Evolutionary conservation across 306 rosid genomes (phyloP), one percentile per base, ranked within the genome.

Genomic region (Casuarina equisetifolia): DNA sequence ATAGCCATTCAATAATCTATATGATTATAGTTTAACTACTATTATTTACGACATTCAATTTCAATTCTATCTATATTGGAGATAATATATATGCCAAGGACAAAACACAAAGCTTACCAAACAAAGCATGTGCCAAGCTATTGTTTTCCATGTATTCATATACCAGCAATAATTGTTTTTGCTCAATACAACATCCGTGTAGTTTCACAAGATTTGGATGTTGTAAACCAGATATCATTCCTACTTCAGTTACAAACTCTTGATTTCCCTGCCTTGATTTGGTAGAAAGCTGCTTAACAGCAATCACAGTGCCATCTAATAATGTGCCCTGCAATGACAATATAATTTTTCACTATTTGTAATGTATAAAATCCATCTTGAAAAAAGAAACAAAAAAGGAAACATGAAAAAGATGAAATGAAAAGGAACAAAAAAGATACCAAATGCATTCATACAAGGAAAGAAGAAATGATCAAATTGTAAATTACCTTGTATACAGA

Each of bases 111-210:
- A n/a, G 76, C 90, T 87, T 83, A 87, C 94, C 80, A 80, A 85
- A 90, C 73, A 90, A 80, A 63, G 90, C 84, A 66, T 17, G 80
- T 40, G 91, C 90, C 13, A 90, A 79, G 76, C 79, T 85, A 70
- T 89, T 89, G 69, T 89, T 89, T 78, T 85, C 88, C 87, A 89
- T 55, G 85, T 84, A 90, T 82, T 90, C 94, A 2, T 90, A 90
- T 2, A 87, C 89, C 85, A 90, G 72, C 38, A 90, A 74, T 35
- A 90, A 69, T 42, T 90, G 87, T 76, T 88, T 82, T 64, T 83
- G 74, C 80, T 90, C 90, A 55, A 84, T 73, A 73, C 94, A 90
- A 78, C 81, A 87, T 54, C 94, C 94, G 43, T 87, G 74, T 64
- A 87, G 86, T 76, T 82, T 90, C 38, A 90, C 91, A 79, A 90